Base-by-base conservation (phyloP, 139 green algal genomes). In the Astrephomene gubernaculifera region DNA sequence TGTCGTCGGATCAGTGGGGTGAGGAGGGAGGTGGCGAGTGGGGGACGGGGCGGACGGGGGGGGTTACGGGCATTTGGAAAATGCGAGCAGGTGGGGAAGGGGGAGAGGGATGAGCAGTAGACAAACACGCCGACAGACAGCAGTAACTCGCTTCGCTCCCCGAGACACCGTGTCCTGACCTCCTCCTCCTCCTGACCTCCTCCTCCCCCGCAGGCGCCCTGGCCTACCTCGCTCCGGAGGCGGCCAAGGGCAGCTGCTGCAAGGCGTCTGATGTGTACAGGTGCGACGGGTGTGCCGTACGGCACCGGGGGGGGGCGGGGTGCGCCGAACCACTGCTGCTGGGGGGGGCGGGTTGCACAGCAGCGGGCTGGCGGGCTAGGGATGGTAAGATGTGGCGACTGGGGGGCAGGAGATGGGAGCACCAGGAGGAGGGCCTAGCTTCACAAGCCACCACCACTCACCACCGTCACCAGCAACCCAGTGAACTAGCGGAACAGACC, bases 1-100 rank as follows among this genome's bases (percentile, higher is more conserved):
- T 82, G 38, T 71, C 74, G 38, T 82, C 74, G 0, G 74, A 71
- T 25, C 53, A 82, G 74, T 82, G 74, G 74, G 74, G 74, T 82
- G 57, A 54, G 74, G 57, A 54, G 74, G 7, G 29, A 29, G n/a
- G 2, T n/a, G 9, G 60, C 63, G 63, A 2, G 25, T 4, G 31
- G 9, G 4, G 44, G 35, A 8, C 8, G 3, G 33, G 64, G 64
- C 33, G 35, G 33, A 4, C 6, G 31, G 64, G 33, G 64, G 33
- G 19, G 6, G 64, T 17, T 12, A 57, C 17, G 49, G 49, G 17
- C 49, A 17, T 12, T 57, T 57, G 12, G 49, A 57, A 57, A 12
- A 17, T 57, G 12, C 49, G 49, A 57, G 12, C 36, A 25, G 65
- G 65, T n/a, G 63, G 33, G 63, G 31, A 43, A 71, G 31, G 63